phyloP scores from a whole-genome alignment of 1,284 basidiomycete genomes.

The Apiotrichum brassicae region DNA sequence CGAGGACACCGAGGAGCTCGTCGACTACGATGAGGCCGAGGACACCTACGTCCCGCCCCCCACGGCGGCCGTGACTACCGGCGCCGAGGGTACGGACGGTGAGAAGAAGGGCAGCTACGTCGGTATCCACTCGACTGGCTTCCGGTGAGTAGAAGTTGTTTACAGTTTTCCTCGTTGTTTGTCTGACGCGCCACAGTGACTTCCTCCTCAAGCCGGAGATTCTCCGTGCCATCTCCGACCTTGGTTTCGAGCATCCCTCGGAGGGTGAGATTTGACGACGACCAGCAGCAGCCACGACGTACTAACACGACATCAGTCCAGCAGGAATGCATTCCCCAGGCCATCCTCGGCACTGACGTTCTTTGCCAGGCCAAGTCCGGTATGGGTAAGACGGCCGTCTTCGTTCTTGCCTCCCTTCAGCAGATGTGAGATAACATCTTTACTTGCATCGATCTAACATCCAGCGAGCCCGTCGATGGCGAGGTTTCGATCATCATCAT shows the following conservation, averaged over 20 bases:
- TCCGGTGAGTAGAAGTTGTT: constrained; percentile 59
- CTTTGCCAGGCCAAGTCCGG: constrained; percentile 99
- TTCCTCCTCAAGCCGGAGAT: constrained; percentile 96
- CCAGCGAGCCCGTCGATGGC: constrained; percentile 84
- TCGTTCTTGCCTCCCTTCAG: constrained; percentile 94
- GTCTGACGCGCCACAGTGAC: constrained; percentile 56
- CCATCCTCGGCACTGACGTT: constrained; percentile 98
- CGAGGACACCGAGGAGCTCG: constrained; percentile 48
- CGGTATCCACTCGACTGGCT: constrained; percentile 92
- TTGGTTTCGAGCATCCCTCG: constrained; percentile 99
- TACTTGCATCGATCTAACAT: not conserved
- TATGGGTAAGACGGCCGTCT: constrained; percentile 99
- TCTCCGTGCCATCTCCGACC: constrained; percentile 93
- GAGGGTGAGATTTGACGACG: constrained; percentile 63
- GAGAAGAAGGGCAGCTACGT: constrained; percentile 96
- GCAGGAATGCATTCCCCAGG: constrained; percentile 99
- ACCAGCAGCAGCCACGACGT: no score
- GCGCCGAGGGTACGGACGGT: constrained; percentile 57
- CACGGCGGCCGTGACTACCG: constrained; percentile 53
- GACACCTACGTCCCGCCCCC: constrained; percentile 61
- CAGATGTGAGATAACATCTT: constrained; percentile 62
- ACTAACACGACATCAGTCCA: constrained; percentile 62
- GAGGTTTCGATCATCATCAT: constrained; percentile 96
- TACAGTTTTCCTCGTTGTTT: no score
- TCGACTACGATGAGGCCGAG: constrained; percentile 90